Conservation (phyloP, 2,329 filamentous ascomycete species). For the Fusarium azukiicola region DNA sequence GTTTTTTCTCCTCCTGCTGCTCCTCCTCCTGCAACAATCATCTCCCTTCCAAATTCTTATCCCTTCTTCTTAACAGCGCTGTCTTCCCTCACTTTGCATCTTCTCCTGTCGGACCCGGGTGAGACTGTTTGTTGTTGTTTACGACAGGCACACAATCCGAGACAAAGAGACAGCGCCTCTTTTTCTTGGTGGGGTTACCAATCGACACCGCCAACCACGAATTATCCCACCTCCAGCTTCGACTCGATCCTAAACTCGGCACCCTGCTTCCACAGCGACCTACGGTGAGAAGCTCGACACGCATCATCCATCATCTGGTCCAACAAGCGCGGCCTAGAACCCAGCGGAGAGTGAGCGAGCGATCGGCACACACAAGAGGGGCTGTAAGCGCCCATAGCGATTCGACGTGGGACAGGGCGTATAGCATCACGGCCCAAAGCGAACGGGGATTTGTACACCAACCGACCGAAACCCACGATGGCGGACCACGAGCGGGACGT, state of each 20-base stretch:
- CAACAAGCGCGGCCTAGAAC: background rate
- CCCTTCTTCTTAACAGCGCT: slow-evolving; percentile 11
- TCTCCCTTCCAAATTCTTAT: slow-evolving; percentile 22
- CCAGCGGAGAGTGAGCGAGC: slow-evolving; percentile 1
- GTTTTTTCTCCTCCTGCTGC: slow-evolving; percentile 37
- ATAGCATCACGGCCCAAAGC: slow-evolving; percentile 28
- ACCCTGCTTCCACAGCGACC: slow-evolving; percentile 13
- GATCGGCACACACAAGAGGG: background rate
- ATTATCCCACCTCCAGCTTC: slow-evolving; percentile 32
- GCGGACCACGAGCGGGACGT: slow-evolving; percentile 71
- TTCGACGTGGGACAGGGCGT: slow-evolving; percentile 28
- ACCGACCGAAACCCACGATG: slow-evolving; percentile 61
- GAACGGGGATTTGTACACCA: slow-evolving; percentile 27
- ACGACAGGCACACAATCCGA: slow-evolving; percentile 36
- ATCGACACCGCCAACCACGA: slow-evolving; percentile 48
- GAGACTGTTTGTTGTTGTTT: slow-evolving; percentile 26
- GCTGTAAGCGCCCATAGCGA: slow-evolving; percentile 6
- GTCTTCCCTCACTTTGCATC: slow-evolving; percentile 1
- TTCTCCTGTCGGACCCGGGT: background rate
- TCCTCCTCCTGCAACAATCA: slow-evolving; percentile 36
- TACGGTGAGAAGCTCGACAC: background rate
- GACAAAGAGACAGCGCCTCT: slow-evolving; percentile 40
- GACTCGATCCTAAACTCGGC: slow-evolving; percentile 27
- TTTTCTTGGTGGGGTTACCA: slow-evolving; percentile 49
- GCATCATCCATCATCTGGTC: background rate